Evolutionary conservation across 306 rosid species (phyloP), one percentile per base, ranked within the genome.

Genomic region (Trifolium dubium): DNA sequence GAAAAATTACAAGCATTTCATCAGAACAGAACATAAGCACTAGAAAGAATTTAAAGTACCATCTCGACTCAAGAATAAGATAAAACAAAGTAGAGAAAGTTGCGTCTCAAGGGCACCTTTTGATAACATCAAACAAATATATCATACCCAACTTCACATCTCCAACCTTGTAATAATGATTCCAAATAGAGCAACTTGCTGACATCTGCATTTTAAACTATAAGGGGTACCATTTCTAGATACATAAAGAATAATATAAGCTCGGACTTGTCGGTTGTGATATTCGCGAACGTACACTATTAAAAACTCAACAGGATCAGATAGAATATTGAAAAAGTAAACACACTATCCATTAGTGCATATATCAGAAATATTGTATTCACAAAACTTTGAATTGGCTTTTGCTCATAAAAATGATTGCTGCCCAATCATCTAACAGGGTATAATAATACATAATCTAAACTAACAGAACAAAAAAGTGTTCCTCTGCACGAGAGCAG

Each of bases 341-440:
- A 74, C 58, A 74, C 62, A 71, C 61, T 82, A 67, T 64, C 75
- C 56, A 46, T 84, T 65, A 74, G 76, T 85, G 80, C 79, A 79
- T 78, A 83, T 80, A 80, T 69, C 86, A 86, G 71, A 75, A 81
- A 83, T 66, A 85, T 87, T 79, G 84, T 88, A 94, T 94, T 88
- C 95, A 91, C 96, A 94, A 84, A 83, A 86, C 74, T 85, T 91
- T 85, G 91, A 72, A 66, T 81, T 85, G 86, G 96, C 85, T 67
- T 82, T 86, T 88, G 85, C 86, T 89, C 85, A 84, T 80, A 80
- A 91, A 82, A 89, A 86, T 86, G 89, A 89, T 81, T 80, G 88
- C 89, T 83, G 80, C 85, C 89, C 84, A 85, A 73, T 79, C 70
- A 82, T 34, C 86, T 67, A 76, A 85, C 77, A 81, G 87, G 88